phyloP scores from a whole-genome alignment of 345 rosid genomes.

The Populus davidiana region DNA sequence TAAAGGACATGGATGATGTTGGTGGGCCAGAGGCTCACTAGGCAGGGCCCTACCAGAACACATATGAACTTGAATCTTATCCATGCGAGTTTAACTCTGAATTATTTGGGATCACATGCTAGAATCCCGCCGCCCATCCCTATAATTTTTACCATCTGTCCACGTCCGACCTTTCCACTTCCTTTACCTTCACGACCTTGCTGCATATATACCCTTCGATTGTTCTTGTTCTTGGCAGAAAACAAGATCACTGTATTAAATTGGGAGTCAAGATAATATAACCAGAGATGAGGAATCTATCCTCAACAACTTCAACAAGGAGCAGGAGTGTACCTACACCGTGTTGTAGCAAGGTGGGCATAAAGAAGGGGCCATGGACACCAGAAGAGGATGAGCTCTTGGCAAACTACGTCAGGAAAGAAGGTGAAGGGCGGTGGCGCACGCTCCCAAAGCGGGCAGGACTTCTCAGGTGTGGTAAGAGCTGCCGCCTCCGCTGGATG shows the following conservation, averaged over 20 bases:
- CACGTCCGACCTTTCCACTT: no score
- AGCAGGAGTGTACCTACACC: constrained; percentile 12
- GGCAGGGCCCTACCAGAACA: no score
- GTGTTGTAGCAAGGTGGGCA: constrained; percentile 35
- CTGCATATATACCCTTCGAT: no score
- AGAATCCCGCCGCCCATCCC: no score
- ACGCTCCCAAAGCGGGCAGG: constrained; percentile 58
- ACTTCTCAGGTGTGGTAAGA: constrained; percentile 63
- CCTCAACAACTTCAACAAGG: not conserved
- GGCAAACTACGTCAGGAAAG: constrained; percentile 44
- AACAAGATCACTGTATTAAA: not conserved
- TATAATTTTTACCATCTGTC: no score
- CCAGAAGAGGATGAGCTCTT: constrained; percentile 58
- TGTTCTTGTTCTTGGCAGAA: not conserved
- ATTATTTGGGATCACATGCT: no score
- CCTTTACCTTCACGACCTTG: no score
- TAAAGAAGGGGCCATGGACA: constrained; percentile 65
- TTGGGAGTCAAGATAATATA: no score
- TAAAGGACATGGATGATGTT: no score
- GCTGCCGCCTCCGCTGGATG: constrained; percentile 75
- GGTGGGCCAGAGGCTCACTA: no score
- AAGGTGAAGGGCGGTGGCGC: constrained; percentile 63
- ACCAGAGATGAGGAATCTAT: constrained; percentile 29
- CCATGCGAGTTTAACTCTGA: no score
- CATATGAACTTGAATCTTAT: no score